Evolutionary conservation across 768 basidiomycete genomes (phyloP).

Genomic region (Tulasnella sp.): DNA sequence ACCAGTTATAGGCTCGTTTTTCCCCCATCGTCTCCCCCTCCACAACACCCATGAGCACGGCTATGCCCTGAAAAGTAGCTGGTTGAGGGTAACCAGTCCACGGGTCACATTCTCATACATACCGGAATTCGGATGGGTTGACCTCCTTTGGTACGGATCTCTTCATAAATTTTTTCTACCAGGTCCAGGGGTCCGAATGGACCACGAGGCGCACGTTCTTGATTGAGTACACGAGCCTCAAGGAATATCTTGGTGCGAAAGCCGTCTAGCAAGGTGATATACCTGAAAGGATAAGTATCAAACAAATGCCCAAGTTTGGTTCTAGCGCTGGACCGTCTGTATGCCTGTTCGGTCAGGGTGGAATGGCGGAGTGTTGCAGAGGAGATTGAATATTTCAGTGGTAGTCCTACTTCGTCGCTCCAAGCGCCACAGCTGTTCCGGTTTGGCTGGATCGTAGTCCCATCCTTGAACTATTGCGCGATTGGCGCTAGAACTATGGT

Average conservation of each 20-base stretch:
- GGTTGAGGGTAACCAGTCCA: background rate
- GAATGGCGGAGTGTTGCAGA: constrained; percentile 4
- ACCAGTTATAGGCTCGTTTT: constrained; percentile 2
- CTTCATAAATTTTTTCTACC: background rate
- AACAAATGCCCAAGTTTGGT: background rate
- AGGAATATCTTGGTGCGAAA: background rate
- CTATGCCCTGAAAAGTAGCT: background rate
- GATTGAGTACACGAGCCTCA: background rate
- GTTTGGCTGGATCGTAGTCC: background rate
- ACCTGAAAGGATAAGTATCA: background rate
- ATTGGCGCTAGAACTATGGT: background rate
- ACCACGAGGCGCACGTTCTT: background rate
- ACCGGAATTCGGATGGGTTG: background rate
- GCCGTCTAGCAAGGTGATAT: background rate
- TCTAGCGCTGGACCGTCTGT: background rate
- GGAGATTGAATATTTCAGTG: background rate
- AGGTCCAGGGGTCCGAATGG: background rate
- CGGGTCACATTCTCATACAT: background rate
- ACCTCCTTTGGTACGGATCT: background rate
- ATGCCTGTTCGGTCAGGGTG: background rate
- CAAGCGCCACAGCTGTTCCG: background rate
- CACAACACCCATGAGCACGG: background rate
- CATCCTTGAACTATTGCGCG: background rate
- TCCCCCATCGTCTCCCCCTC: background rate
- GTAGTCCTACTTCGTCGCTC: background rate